These are phyloP conservation scores for Daldinia sp. DNA, from an alignment of 2,329 filamentous ascomycete genomes.

Conservation along the genomic window DNA sequence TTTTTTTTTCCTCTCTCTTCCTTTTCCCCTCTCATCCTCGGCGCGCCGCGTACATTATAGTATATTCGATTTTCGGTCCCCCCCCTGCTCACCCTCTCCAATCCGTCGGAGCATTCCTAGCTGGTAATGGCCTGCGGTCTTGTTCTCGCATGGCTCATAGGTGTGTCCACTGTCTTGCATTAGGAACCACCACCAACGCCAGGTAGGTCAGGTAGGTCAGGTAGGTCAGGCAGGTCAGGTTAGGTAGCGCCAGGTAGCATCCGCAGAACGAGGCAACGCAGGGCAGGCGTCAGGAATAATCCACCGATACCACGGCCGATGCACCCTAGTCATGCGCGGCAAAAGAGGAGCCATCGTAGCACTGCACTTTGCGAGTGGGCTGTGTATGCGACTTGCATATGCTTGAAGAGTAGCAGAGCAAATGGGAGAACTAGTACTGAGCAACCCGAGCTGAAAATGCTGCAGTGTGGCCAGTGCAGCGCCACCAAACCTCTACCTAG, in stretches of 20 bases:
- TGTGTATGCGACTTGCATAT: slow-evolving; percentile 53
- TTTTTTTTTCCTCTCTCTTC: not conserved
- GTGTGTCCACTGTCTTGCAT: slow-evolving; percentile 45
- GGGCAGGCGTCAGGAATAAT: slow-evolving; percentile 43
- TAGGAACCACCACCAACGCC: slow-evolving; percentile 36
- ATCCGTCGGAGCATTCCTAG: slow-evolving; percentile 41
- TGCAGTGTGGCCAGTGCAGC: slow-evolving; percentile 50
- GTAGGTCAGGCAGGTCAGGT: slow-evolving; percentile 12
- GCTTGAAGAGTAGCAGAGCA: slow-evolving; percentile 42
- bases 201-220: slow-evolving; percentile 7
- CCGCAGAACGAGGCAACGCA: slow-evolving; percentile 41
- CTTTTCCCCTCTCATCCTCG: not conserved
- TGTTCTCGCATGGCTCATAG: slow-evolving; percentile 14
- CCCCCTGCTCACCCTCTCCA: slow-evolving; percentile 18
- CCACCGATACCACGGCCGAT: slow-evolving; percentile 44
- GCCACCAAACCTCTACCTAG: slow-evolving; percentile 33
- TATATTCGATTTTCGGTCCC: slow-evolving; percentile 13
- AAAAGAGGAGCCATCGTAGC: slow-evolving; percentile 41
- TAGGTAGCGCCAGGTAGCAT: slow-evolving; percentile 37
- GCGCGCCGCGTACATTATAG: slow-evolving; percentile 16
- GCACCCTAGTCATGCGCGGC: slow-evolving; percentile 47
- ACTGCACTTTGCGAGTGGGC: slow-evolving; percentile 34
- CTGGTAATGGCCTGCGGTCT: slow-evolving; percentile 34
- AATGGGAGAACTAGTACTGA: slow-evolving; percentile 48
- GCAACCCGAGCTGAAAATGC: slow-evolving; percentile 51